A percentile compares a stretch with the other conserved stretches of the same genome.
Conservation (phyloP, 164 flowering plant genomes). For the Cinnamomum micranthum region DNA sequence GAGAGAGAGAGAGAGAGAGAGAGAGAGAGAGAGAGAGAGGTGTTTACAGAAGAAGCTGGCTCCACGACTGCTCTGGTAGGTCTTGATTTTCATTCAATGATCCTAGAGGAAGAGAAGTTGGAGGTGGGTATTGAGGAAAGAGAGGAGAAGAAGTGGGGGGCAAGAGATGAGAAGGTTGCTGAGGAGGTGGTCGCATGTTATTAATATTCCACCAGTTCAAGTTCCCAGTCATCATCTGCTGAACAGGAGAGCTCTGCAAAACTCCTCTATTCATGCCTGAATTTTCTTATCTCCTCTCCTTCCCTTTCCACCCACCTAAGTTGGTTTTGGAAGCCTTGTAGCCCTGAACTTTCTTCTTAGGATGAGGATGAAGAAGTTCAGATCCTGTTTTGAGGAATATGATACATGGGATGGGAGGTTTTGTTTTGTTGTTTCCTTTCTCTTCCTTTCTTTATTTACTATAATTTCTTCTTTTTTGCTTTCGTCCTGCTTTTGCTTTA, state of each 20-base stretch:
- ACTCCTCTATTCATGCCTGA: conserved; percentile 42
- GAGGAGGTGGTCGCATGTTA: conserved; percentile 35
- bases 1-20: too few relatives aligned
- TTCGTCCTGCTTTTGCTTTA: conserved; percentile 43
- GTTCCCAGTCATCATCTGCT: conserved; percentile 68
- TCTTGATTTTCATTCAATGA: conserved; percentile 35
- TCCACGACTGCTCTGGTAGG: conserved; percentile 75
- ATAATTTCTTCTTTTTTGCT: conserved; percentile 2
- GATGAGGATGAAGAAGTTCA: conserved; percentile 23
- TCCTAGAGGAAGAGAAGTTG: conserved; percentile 29
- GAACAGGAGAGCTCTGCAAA: conserved; percentile 50
- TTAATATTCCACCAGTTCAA: conserved; percentile 72
- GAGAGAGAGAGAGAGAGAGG: neutral
- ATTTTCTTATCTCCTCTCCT: conserved; percentile 7
- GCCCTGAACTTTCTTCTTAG: conserved; percentile 17
- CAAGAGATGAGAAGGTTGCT: conserved; percentile 24
- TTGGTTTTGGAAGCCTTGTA: neutral
- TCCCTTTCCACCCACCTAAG: conserved; percentile 14
- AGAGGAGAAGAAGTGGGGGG: conserved; percentile 27
- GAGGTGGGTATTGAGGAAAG: conserved; percentile 22
- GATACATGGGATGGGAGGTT: conserved; percentile 35
- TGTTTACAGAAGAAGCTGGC: conserved; percentile 64
- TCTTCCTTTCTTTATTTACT: conserved; percentile 10
- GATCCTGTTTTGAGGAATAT: conserved; percentile 23
- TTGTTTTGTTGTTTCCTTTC: conserved; percentile 19